phyloP scores from a whole-genome alignment of 495 filamentous ascomycete genomes.

The Penicillium antarcticum region DNA sequence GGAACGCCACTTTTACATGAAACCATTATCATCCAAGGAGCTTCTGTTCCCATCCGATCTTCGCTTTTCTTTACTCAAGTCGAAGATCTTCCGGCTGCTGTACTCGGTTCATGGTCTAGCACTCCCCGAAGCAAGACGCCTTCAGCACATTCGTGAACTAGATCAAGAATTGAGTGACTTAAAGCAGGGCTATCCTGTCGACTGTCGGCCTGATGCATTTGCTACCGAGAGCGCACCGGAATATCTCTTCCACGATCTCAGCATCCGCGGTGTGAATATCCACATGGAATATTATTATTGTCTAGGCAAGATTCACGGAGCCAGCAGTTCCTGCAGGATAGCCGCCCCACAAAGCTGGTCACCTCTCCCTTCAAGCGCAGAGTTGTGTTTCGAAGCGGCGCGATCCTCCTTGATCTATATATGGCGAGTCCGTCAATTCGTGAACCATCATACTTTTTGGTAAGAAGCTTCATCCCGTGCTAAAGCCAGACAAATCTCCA shows the following conservation, averaged over 20 bases:
- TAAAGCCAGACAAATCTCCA: no score
- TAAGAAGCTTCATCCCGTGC: not conserved
- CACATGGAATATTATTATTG: constrained; percentile 31
- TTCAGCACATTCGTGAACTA: constrained; percentile 25
- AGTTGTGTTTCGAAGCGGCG: constrained; percentile 23
- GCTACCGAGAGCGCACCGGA: constrained; percentile 17
- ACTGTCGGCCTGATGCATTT: constrained; percentile 20
- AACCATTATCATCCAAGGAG: constrained; percentile 16
- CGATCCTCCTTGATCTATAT: constrained; percentile 25
- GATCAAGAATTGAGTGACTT: constrained; percentile 25
- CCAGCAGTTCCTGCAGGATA: constrained; percentile 8
- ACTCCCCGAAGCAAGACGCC: constrained; percentile 16
- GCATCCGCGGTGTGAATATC: constrained; percentile 24
- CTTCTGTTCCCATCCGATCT: constrained; percentile 30
- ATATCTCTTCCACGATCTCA: constrained; percentile 28
- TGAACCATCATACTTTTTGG: constrained; percentile 26
- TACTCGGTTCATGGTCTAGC: constrained; percentile 15
- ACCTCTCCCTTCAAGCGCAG: constrained; percentile 20
- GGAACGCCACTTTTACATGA: constrained; percentile 20
- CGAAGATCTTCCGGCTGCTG: constrained; percentile 23
- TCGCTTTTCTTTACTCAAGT: constrained; percentile 26
- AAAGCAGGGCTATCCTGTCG: constrained; percentile 15
- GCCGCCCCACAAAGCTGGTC: not conserved
- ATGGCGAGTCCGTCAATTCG: constrained; percentile 13
- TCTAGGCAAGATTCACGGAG: constrained; percentile 26